Percentiles rank a stretch among this genome's conserved stretches.
Conservation (phyloP, 1,284 basidiomycete species). For the Malassezia nana region DNA sequence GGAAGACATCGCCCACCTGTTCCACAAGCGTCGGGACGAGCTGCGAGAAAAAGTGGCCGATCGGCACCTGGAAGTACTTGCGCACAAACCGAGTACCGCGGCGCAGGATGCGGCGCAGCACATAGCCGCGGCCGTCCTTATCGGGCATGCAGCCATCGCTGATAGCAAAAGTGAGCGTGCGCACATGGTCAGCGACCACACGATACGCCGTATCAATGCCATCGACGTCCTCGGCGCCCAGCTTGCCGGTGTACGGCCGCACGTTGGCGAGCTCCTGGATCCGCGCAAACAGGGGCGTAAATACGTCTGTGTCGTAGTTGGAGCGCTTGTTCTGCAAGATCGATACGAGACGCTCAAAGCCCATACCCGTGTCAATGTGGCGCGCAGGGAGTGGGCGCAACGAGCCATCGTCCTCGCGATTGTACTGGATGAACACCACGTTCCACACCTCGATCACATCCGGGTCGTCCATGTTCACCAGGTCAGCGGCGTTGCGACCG, state of each 20-base stretch:
- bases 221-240: constrained; percentile 83
- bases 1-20: constrained; percentile 80
- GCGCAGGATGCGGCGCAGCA: constrained; percentile 79
- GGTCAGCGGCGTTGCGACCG: constrained; percentile 74
- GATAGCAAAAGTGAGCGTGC: constrained; percentile 88
- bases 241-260: constrained; percentile 74
- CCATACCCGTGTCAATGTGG: constrained; percentile 98
- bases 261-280: constrained; percentile 84
- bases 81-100: constrained; percentile 86
- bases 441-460: constrained; percentile 98
- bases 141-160: constrained; percentile 93
- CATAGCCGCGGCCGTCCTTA: constrained; percentile 91
- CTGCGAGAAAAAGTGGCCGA: constrained; percentile 89
- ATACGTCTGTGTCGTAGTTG: constrained; percentile 97
- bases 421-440: constrained; percentile 98
- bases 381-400: constrained; percentile 74
- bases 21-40: constrained; percentile 80
- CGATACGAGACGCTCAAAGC: constrained; percentile 93
- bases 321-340: constrained; percentile 80
- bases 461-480: constrained; percentile 90
- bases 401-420: constrained; percentile 78
- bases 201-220: constrained; percentile 96
- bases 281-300: constrained; percentile 74
- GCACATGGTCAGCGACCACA: constrained; percentile 89
- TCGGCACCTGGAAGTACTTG: constrained; percentile 87